These are phyloP conservation scores for Sugiyamaella chiloensis DNA, from an alignment of 805 yeast species.

Conservation along the genomic window DNA sequence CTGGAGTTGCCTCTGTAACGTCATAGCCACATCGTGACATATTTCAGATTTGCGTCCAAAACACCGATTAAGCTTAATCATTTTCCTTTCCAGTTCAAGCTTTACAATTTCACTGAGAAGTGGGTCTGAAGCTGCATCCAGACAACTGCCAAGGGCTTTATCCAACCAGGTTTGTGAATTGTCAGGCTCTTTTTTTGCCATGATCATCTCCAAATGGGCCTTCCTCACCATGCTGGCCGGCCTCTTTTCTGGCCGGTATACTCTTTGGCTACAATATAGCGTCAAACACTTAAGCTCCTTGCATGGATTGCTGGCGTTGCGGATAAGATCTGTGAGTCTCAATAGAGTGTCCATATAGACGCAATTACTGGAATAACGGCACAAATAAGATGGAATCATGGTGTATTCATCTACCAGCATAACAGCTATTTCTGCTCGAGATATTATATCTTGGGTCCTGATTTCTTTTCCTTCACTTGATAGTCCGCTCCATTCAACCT, in stretches of 20 bases:
- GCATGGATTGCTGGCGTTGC: slow-evolving; percentile 20
- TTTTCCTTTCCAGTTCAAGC: slow-evolving; percentile 28
- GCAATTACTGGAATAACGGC: slow-evolving; percentile 23
- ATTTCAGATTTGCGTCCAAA: not conserved
- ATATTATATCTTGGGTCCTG: not conserved
- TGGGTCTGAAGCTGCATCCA: slow-evolving; percentile 25
- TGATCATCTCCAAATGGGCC: slow-evolving; percentile 26
- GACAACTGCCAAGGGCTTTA: slow-evolving; percentile 28
- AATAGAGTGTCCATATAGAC: slow-evolving; percentile 25
- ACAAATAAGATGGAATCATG: not conserved
- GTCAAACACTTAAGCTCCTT: slow-evolving; percentile 26
- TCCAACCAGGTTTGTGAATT: slow-evolving; percentile 20
- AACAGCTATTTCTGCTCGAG: slow-evolving; percentile 4
- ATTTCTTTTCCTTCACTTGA: not conserved
- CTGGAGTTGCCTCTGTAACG: slow-evolving; percentile 19
- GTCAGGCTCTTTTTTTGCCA: slow-evolving; percentile 18
- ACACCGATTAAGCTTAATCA: slow-evolving; percentile 12
- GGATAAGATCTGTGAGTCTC: slow-evolving; percentile 22
- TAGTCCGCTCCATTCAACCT: slow-evolving; percentile 10
- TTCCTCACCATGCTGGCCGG: slow-evolving; percentile 26
- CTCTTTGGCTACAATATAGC: slow-evolving; percentile 21
- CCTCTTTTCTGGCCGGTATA: slow-evolving; percentile 22
- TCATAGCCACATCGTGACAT: not conserved
- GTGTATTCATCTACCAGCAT: not conserved
- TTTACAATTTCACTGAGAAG: slow-evolving; percentile 19